These are phyloP conservation scores for Trapa bicornis DNA, from an alignment of 345 rosid species.

Conservation along the genomic window DNA sequence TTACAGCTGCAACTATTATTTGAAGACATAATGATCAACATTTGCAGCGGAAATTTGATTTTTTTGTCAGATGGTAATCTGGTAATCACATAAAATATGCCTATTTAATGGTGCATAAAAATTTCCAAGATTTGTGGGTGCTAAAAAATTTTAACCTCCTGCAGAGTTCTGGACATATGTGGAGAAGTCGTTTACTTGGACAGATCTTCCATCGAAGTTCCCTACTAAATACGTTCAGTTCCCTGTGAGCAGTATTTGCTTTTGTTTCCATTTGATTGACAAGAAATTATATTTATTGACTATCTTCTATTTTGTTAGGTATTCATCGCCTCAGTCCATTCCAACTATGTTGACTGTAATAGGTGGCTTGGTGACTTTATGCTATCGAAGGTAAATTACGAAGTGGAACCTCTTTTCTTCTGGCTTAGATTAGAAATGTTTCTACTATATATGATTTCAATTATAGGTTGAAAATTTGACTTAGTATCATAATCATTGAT, in stretches of 20 bases:
- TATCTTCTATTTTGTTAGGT: slow-evolving; percentile 35
- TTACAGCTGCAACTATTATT: background rate
- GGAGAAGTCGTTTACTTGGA: slow-evolving; percentile 94
- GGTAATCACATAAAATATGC: background rate
- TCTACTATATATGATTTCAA: background rate
- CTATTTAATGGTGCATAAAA: background rate
- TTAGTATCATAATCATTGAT: background rate
- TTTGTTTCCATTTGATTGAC: background rate
- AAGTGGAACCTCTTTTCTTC: background rate
- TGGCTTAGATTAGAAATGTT: background rate
- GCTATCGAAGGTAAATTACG: slow-evolving; percentile 60
- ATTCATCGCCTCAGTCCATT: slow-evolving; percentile 85
- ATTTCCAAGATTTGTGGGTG: background rate
- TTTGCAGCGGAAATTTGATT: background rate
- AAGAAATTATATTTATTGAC: slow-evolving; percentile 3
- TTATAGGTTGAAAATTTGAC: background rate
- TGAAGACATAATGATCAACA: background rate
- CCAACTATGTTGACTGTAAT: slow-evolving; percentile 89
- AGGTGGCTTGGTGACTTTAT: slow-evolving; percentile 94
- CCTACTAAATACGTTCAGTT: slow-evolving; percentile 92
- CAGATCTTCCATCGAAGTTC: slow-evolving; percentile 78
- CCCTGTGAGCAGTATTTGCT: slow-evolving; percentile 45
- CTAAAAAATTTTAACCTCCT: background rate
- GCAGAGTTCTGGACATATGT: slow-evolving; percentile 94
- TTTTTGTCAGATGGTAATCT: background rate